A percentile compares a stretch with the other conserved stretches of the same genome.
Conservation (phyloP, 202 grass and related monocot genomes). For the Hordeum pubiflorum region DNA sequence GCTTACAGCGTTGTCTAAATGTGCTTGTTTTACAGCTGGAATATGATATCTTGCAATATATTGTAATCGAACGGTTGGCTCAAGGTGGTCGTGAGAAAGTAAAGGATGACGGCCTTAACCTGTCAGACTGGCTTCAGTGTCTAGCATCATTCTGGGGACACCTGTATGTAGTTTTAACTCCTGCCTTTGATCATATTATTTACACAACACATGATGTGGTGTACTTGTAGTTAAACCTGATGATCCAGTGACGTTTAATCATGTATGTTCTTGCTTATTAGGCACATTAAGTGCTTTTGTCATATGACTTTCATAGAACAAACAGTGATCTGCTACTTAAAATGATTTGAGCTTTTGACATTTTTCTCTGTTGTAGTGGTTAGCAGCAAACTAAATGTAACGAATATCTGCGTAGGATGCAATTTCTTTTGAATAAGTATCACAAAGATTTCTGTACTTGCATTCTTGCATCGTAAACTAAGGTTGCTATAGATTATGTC, state of each 20-base stretch:
- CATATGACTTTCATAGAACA: not conserved
- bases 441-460: not conserved
- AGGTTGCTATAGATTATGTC: not conserved
- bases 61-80: constrained; percentile 95
- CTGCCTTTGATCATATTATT: constrained; percentile 13
- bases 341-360: not conserved
- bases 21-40: constrained; percentile 67
- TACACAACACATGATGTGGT: not conserved
- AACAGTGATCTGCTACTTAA: not conserved
- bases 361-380: not conserved
- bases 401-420: not conserved
- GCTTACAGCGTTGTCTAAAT: constrained; percentile 8
- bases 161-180: constrained; percentile 56
- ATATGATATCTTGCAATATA: constrained; percentile 97
- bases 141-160: constrained; percentile 98
- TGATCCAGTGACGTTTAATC: not conserved
- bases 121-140: constrained; percentile 98
- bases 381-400: not conserved
- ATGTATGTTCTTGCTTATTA: not conserved
- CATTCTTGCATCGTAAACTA: not conserved
- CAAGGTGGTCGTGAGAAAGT: constrained; percentile 92
- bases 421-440: not conserved
- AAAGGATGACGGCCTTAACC: constrained; percentile 98
- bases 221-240: constrained; percentile 2
- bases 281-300: not conserved